A percentile compares a stretch with the other conserved stretches of the same genome.
These are phyloP conservation scores for Leccinum sublutescens DNA, from an alignment of 768 basidiomycete species.

Conservation along the genomic window DNA sequence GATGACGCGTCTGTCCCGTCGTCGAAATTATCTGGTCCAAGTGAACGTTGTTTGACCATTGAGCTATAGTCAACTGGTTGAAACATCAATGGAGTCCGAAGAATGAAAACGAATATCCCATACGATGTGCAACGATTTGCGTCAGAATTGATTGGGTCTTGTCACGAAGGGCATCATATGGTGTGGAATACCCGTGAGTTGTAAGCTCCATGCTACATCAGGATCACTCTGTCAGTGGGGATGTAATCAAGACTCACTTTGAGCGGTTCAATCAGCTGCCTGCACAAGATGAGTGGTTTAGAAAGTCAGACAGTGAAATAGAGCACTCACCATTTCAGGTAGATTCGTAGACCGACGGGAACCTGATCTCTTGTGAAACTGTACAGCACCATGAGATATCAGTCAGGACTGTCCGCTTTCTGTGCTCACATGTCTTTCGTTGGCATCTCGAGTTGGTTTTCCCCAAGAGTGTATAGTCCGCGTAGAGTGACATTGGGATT, in stretches of 20 bases:
- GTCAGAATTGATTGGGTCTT: conserved; percentile 87
- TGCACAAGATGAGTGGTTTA: conserved; percentile 10
- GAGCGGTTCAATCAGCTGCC: conserved; percentile 52
- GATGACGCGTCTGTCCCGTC: conserved; percentile 68
- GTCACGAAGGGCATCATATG: conserved; percentile 74
- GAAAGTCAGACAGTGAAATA: not conserved
- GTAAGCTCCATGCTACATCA: conserved; percentile 53
- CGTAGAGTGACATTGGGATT: conserved; percentile 81
- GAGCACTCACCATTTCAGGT: conserved; percentile 66
- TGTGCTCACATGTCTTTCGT: conserved; percentile 76
- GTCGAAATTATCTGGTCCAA: conserved; percentile 73
- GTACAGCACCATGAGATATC: not conserved
- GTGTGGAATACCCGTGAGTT: conserved; percentile 80
- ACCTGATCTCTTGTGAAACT: conserved; percentile 87
- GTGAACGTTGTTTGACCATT: conserved; percentile 76
- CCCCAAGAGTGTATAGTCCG: conserved; percentile 76
- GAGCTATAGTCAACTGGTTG: conserved; percentile 49
- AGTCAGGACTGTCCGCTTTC: not conserved
- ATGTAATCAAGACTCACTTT: conserved; percentile 31
- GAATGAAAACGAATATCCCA: conserved; percentile 23
- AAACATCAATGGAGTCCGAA: not conserved
- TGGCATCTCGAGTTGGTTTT: conserved; percentile 84
- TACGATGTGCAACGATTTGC: conserved; percentile 79
- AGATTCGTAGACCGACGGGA: conserved; percentile 79
- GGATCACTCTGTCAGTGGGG: conserved; percentile 37